Evolutionary conservation across 306 rosid species (phyloP).

Genomic region (Corylus avellana): DNA sequence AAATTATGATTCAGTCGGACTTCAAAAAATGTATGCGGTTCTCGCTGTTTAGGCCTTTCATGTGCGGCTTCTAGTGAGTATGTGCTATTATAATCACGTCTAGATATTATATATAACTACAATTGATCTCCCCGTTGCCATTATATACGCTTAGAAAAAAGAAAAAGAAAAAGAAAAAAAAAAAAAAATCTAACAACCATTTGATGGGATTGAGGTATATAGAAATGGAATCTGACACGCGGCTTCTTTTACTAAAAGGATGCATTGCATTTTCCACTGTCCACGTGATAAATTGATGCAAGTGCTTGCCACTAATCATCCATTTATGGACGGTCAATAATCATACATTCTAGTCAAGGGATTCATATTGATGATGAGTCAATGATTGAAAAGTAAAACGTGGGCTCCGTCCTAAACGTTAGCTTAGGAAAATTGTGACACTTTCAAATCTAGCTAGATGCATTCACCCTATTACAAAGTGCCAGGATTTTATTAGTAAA

Average conservation of each 20-base stretch:
- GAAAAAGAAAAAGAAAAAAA: no score
- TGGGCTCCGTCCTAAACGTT: background rate
- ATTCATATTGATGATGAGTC: background rate
- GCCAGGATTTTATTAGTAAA: background rate
- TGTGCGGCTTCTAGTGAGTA: no score
- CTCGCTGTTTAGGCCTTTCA: no score
- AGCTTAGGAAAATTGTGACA: background rate
- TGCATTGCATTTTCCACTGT: background rate
- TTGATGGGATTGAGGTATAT: background rate
- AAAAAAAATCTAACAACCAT: no score
- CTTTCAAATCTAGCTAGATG: background rate
- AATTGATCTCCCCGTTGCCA: no score
- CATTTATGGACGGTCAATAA: background rate
- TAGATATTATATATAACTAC: no score
- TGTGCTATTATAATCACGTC: no score
- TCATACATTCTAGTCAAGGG: background rate
- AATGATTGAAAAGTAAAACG: slow-evolving; percentile 1
- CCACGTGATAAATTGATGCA: background rate
- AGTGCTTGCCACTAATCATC: background rate
- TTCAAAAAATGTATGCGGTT: no score
- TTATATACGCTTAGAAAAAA: no score
- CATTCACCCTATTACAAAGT: background rate
- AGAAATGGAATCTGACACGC: background rate
- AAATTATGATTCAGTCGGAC: no score
- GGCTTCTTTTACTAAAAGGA: no score